These are phyloP conservation scores for Onygenales sp. DNA, from an alignment of 2,329 filamentous ascomycete species.

Conservation along the genomic window DNA sequence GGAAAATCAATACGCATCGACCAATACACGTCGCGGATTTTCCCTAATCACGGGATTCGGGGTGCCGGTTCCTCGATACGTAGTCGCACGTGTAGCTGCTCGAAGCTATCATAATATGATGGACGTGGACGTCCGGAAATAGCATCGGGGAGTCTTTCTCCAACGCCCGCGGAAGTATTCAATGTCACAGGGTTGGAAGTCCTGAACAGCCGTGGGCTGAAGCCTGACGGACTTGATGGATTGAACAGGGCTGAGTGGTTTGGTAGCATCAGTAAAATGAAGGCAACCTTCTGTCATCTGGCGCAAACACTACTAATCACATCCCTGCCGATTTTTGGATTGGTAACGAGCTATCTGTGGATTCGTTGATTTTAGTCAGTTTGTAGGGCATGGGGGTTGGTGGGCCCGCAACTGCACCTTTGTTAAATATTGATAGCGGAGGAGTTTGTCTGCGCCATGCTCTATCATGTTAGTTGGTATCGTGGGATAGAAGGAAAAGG, in stretches of 20 bases:
- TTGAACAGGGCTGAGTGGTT: neutral
- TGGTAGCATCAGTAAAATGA: neutral
- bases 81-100: neutral
- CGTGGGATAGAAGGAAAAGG: too few relatives aligned
- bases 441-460: too few relatives aligned
- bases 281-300: neutral
- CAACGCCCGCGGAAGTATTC: neutral
- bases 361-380: neutral
- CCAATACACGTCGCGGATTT: neutral
- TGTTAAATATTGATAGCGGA: neutral
- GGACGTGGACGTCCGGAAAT: neutral
- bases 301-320: neutral
- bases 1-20: neutral
- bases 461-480: too few relatives aligned
- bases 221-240: neutral
- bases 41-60: neutral
- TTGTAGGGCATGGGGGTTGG: neutral
- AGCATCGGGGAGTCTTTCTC: neutral
- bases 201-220: neutral
- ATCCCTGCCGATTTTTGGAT: neutral
- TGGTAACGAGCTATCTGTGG: neutral
- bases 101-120: neutral
- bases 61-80: neutral
- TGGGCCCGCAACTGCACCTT: neutral
- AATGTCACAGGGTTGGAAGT: neutral